Percentiles rank a stretch among this genome's conserved stretches.
phyloP scores from a whole-genome alignment of 2,329 filamentous ascomycete genomes.

The Pyricularia grisea region DNA sequence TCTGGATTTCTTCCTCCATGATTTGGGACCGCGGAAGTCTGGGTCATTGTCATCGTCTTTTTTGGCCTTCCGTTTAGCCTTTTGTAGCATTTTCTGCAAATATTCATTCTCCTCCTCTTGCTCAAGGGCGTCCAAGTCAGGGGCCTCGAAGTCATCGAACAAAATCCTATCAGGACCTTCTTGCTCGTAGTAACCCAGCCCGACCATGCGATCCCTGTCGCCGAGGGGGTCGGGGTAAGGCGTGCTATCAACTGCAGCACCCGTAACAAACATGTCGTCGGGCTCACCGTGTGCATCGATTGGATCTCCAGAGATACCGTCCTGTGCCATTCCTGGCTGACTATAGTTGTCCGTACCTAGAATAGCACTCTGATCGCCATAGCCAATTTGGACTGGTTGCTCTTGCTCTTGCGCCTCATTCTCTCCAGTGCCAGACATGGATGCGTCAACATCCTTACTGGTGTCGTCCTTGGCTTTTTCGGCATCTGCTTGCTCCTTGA shows the following conservation, averaged over 20 bases:
- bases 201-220: constrained; percentile 37
- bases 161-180: constrained; percentile 48
- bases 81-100: constrained; percentile 43
- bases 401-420: constrained; percentile 10
- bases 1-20: constrained; percentile 30
- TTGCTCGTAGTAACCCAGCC: constrained; percentile 53
- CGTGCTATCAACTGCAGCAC: constrained; percentile 13
- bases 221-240: constrained; percentile 38
- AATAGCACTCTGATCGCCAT: constrained; percentile 25
- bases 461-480: constrained; percentile 38
- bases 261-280: neutral
- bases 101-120: constrained; percentile 39
- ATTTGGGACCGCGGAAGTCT: constrained; percentile 37
- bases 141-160: constrained; percentile 49
- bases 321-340: neutral
- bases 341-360: constrained; percentile 10
- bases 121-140: constrained; percentile 30
- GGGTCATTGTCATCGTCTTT: constrained; percentile 44
- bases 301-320: neutral
- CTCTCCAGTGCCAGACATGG: constrained; percentile 11
- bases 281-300: constrained; percentile 1
- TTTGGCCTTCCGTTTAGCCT: constrained; percentile 42
- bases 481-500: constrained; percentile 46
- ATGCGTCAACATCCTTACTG: constrained; percentile 12
- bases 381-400: constrained; percentile 15